phyloP scores from a whole-genome alignment of 2,329 filamentous ascomycete species.

The Nectriaceae sp. region DNA sequence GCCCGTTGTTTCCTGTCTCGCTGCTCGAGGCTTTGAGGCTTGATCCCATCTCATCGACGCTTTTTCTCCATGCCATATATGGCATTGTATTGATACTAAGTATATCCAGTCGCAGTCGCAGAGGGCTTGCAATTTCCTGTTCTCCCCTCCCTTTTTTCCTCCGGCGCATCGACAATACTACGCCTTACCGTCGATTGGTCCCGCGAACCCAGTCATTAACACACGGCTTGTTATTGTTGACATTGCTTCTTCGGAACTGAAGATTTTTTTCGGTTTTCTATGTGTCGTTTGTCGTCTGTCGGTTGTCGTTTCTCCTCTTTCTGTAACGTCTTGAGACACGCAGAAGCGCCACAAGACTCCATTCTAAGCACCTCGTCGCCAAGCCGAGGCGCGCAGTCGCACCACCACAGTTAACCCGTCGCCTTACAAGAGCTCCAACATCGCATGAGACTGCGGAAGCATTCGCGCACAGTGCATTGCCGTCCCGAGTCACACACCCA shows the following conservation, averaged over 20 bases:
- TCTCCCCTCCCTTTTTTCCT: not conserved
- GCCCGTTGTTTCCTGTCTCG: constrained; percentile 12
- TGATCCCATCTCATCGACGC: not conserved
- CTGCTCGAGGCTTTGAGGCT: not conserved
- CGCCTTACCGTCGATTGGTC: too few relatives aligned
- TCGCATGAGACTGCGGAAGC: constrained; percentile 27
- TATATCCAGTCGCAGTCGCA: too few relatives aligned
- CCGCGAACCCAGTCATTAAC: too few relatives aligned
- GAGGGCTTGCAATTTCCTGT: too few relatives aligned
- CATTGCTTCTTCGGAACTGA: constrained; percentile 26
- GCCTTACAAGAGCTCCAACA: constrained; percentile 24
- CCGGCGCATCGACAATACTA: too few relatives aligned
- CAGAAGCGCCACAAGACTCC: constrained; percentile 11
- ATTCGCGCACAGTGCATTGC: constrained; percentile 21
- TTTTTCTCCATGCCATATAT: not conserved
- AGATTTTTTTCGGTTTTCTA: constrained; percentile 15
- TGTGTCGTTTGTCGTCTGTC: constrained; percentile 4
- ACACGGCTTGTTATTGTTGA: constrained; percentile 3
- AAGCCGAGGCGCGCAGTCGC: constrained; percentile 24
- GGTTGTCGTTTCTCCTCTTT: constrained; percentile 5
- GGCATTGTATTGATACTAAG: not conserved
- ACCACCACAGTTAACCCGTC: constrained; percentile 26
- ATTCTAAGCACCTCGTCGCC: constrained; percentile 16
- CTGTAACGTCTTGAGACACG: constrained; percentile 12
- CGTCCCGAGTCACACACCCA: constrained; percentile 9